These are phyloP conservation scores for Penicillium palitans DNA, from an alignment of 2,329 filamentous ascomycete genomes.

Conservation along the genomic window DNA sequence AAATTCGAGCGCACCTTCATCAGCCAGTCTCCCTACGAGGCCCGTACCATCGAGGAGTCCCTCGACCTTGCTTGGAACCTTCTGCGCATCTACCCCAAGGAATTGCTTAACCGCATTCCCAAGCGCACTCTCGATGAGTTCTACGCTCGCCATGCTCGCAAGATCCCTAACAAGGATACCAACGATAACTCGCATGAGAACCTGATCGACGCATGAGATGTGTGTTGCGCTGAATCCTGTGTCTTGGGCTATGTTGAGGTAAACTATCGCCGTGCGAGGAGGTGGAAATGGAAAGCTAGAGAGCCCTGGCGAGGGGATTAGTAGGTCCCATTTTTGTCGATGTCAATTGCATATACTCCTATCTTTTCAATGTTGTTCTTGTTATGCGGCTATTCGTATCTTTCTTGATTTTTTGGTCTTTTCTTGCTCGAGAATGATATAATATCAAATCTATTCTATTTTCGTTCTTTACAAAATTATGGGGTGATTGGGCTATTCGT, in stretches of 20 bases:
- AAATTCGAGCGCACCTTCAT: slow-evolving; percentile 98
- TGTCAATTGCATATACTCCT: slow-evolving; percentile 27
- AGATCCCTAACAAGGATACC: slow-evolving; percentile 50
- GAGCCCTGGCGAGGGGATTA: slow-evolving; percentile 2
- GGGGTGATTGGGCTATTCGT: neutral
- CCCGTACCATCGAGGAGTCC: slow-evolving; percentile 86
- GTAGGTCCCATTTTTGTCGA: slow-evolving; percentile 8
- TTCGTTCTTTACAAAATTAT: neutral
- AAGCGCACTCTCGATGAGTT: slow-evolving; percentile 80
- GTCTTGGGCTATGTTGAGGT: neutral
- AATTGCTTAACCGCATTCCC: slow-evolving; percentile 92
- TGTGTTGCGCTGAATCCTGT: neutral
- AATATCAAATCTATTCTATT: slow-evolving; percentile 1
- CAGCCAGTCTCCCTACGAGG: slow-evolving; percentile 86
- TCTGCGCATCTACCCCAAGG: slow-evolving; percentile 96
- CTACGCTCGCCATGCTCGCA: slow-evolving; percentile 63
- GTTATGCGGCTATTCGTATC: slow-evolving; percentile 9
- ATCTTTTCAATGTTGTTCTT: slow-evolving; percentile 16
- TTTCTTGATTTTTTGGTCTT: neutral
- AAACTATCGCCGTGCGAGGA: neutral
- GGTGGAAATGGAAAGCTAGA: neutral
- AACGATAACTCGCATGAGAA: slow-evolving; percentile 44
- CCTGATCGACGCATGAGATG: slow-evolving; percentile 43
- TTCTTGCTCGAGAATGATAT: slow-evolving; percentile 12
- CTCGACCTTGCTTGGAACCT: slow-evolving; percentile 95